Evolutionary conservation across 2,329 filamentous ascomycete genomes (phyloP).

Genomic region (Fusarium sublunatum): DNA sequence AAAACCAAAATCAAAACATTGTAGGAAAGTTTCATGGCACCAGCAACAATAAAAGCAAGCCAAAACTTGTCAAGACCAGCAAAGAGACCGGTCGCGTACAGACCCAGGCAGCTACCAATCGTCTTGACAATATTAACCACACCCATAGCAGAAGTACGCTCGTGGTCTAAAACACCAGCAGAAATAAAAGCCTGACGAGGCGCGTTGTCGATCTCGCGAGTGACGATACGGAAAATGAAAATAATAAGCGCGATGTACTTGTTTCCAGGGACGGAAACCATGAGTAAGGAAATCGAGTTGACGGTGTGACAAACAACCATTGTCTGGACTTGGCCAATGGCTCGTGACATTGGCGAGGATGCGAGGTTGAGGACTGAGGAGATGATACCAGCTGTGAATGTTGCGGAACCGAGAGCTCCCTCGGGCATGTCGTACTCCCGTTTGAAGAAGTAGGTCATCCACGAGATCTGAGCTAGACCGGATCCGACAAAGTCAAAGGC

Average conservation of each 20-base stretch:
- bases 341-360: slow-evolving; percentile 26
- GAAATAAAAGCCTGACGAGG: slow-evolving; percentile 40
- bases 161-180: slow-evolving; percentile 31
- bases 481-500: slow-evolving; percentile 39
- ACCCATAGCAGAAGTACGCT: slow-evolving; percentile 41
- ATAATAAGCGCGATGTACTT: slow-evolving; percentile 35
- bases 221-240: slow-evolving; percentile 41
- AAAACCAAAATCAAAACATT: slow-evolving; percentile 40
- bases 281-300: slow-evolving; percentile 33
- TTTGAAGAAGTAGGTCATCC: slow-evolving; percentile 44
- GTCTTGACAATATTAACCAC: slow-evolving; percentile 43
- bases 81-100: slow-evolving; percentile 37
- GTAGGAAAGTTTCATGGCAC: slow-evolving; percentile 30
- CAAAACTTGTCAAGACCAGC: slow-evolving; percentile 38
- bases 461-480: slow-evolving; percentile 40
- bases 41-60: slow-evolving; percentile 40
- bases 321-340: slow-evolving; percentile 39
- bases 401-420: slow-evolving; percentile 34
- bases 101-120: slow-evolving; percentile 34
- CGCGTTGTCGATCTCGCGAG: slow-evolving; percentile 38
- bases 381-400: slow-evolving; percentile 39
- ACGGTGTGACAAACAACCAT: slow-evolving; percentile 41
- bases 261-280: slow-evolving; percentile 37
- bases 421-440: slow-evolving; percentile 40
- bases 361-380: slow-evolving; percentile 40